Evolutionary conservation across 495 filamentous ascomycete genomes (phyloP), one percentile per base, ranked within the genome.

Genomic region (Annulohypoxylon stygium): DNA sequence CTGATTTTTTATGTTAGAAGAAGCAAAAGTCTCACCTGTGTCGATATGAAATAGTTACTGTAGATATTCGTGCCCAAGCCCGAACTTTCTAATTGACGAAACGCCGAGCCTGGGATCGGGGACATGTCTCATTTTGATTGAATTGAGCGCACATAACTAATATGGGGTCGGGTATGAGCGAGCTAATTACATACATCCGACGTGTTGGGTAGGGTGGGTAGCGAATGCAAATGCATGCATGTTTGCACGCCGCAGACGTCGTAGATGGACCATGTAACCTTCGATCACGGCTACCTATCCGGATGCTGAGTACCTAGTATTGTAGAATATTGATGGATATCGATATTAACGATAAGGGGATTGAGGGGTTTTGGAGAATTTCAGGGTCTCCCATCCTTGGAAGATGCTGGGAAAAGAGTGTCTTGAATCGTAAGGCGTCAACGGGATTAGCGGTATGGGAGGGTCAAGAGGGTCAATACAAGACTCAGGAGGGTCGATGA

Each of bases 371-470:
- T 30, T 6, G 5, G 30, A 2, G 12, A 0, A 3, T n/a, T 14
- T 43, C 39, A 43, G 39, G 39, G 39, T 47, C 61, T 36, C 48
- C 36, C 48, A 50, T 20, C 45, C 45, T 50, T 50, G 45, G 45
- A 50, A 43, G 30, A 30, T 30, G 30, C 30, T 30, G 3, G 30
- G 30, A 43, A 43, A 14, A 39, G 36, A 55, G 63, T 73, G 58
- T 60, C 65, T 73, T 73, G 10, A 9, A 50, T 69, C 70, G 61
- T 69, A 61, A 33, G 70, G 47, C 53, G 37, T 2, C 39, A 26
- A 51, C 50, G 60, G 60, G 33, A 10, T 33, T 36, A 7, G 39
- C 34, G 51, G 65, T 54, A 30, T 30, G 30, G 4, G 30, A 30
- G 30, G 20, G 20, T 23, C 20, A 23, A 23, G 20, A 23, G 20